Evolutionary conservation across 495 filamentous ascomycete genomes (phyloP).

Genomic region (Lepraria neglecta): DNA sequence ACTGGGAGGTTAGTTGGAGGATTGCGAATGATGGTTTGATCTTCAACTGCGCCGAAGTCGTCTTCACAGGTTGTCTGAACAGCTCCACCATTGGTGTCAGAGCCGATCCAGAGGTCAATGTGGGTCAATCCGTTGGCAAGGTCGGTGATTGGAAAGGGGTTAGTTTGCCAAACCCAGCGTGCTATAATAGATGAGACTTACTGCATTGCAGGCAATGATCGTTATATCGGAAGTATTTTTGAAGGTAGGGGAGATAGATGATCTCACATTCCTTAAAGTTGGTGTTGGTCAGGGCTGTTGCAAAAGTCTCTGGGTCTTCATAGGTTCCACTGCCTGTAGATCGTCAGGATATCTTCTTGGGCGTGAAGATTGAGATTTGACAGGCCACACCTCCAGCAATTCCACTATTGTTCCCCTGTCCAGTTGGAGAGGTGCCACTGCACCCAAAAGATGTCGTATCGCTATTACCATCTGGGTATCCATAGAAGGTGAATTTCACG

Average conservation of each 20-base stretch:
- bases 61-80: constrained; percentile 34
- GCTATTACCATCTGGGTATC: constrained; percentile 40
- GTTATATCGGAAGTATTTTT: constrained; percentile 39
- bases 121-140: constrained; percentile 28
- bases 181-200: neutral
- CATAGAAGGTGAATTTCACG: constrained; percentile 30
- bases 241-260: constrained; percentile 39
- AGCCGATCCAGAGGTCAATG: constrained; percentile 40
- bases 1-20: constrained; percentile 13
- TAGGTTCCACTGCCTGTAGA: constrained; percentile 38
- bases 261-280: constrained; percentile 39
- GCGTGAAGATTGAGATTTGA: neutral
- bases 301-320: constrained; percentile 42
- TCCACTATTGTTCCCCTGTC: constrained; percentile 31
- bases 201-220: constrained; percentile 33
- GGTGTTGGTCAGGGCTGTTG: constrained; percentile 34
- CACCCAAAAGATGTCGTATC: constrained; percentile 33
- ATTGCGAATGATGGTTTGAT: constrained; percentile 13
- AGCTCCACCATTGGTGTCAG: constrained; percentile 28
- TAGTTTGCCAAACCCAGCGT: neutral
- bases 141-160: constrained; percentile 17
- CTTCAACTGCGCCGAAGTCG: constrained; percentile 19
- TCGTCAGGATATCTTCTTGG: neutral
- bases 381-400: constrained; percentile 29
- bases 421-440: constrained; percentile 12